Evolutionary conservation across 306 rosid species (phyloP).

Genomic region (Cyamopsis tetragonoloba): DNA sequence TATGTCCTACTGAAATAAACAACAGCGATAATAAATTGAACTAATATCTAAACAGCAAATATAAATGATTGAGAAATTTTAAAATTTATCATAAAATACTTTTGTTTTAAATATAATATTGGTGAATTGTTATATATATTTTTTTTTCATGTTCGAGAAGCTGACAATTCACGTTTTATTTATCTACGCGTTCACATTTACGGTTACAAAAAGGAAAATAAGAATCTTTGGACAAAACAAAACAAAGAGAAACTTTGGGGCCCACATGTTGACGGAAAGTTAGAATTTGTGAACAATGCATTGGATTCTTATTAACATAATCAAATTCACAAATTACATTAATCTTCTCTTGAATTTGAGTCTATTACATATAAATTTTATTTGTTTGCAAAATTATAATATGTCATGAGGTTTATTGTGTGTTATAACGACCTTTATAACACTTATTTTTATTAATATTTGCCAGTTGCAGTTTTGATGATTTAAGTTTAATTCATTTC

Average conservation of each 20-base stretch:
- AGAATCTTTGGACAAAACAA: neutral
- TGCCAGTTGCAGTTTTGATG: no score
- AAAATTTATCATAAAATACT: neutral
- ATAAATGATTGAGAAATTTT: neutral
- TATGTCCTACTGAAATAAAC: no score
- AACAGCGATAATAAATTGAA: no score
- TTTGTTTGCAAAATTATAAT: no score
- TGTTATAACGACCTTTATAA: no score
- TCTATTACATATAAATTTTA: no score
- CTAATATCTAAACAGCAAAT: neutral
- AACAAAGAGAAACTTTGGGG: conserved; percentile 35
- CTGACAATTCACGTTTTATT: neutral
- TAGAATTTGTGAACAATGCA: conserved; percentile 35
- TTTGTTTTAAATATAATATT: neutral
- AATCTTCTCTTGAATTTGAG: no score
- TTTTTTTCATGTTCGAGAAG: neutral
- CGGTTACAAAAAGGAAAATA: neutral
- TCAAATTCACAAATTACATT: no score
- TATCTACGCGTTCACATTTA: neutral
- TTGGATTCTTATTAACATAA: conserved; percentile 54
- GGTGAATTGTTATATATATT: neutral
- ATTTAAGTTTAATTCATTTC: no score
- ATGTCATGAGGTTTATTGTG: no score
- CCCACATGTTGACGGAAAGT: conserved; percentile 54
- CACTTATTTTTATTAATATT: no score